Evolutionary conservation across 768 basidiomycete genomes (phyloP).

Genomic region (Lentinula lateritia): DNA sequence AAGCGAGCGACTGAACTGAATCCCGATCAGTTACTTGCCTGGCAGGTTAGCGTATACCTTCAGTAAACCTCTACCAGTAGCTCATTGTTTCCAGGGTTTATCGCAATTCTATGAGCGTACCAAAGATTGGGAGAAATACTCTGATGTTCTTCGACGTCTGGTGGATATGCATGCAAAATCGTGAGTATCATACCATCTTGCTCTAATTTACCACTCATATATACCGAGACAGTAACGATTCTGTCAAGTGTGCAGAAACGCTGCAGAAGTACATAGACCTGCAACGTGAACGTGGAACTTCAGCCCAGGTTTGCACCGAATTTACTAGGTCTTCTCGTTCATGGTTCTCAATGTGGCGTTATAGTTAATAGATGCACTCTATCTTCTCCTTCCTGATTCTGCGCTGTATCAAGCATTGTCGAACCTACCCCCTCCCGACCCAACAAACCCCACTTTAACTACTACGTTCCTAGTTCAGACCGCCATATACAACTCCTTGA

Average conservation of each 20-base stretch:
- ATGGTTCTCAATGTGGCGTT: constrained; percentile 4
- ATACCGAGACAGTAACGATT: constrained; percentile 52
- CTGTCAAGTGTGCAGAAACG: constrained; percentile 71
- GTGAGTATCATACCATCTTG: constrained; percentile 32
- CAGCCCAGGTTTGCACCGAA: constrained; percentile 42
- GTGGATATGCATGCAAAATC: constrained; percentile 50
- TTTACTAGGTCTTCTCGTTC: background rate
- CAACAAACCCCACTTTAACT: constrained; percentile 65
- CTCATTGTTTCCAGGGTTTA: constrained; percentile 49
- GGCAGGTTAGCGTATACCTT: constrained; percentile 57
- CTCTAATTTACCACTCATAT: background rate
- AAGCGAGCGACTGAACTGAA: constrained; percentile 67
- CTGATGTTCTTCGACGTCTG: constrained; percentile 48
- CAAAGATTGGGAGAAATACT: constrained; percentile 52
- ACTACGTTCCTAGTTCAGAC: constrained; percentile 52
- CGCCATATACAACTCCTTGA: constrained; percentile 66
- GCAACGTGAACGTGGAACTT: constrained; percentile 54
- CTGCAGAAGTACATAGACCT: constrained; percentile 73
- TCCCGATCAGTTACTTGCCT: constrained; percentile 68
- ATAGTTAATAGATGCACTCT: constrained; percentile 65
- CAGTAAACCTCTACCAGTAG: constrained; percentile 9
- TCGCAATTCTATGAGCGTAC: constrained; percentile 65
- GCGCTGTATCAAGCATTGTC: constrained; percentile 56
- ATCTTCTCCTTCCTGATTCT: constrained; percentile 72
- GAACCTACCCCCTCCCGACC: constrained; percentile 65